Conservation (phyloP, 202 grass and related monocot genomes). For the Zoysia matrella region DNA sequence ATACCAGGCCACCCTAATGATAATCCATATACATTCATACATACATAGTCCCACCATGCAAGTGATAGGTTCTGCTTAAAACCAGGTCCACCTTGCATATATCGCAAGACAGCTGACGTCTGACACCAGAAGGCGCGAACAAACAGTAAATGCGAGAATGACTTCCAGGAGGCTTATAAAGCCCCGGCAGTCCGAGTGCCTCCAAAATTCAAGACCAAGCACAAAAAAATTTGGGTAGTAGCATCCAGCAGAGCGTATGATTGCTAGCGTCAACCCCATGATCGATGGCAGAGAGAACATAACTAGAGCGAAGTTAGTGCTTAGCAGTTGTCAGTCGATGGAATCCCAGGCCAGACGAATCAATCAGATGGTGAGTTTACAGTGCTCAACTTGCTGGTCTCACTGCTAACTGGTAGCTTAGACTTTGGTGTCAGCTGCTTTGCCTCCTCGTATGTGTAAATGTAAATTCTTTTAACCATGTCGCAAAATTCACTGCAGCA, state of each 20-base stretch:
- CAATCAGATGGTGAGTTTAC: conserved; percentile 45
- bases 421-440: conserved; percentile 65
- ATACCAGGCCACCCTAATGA: conserved; percentile 31
- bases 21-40: conserved; percentile 44
- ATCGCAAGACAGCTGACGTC: conserved; percentile 4
- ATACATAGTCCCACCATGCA: conserved; percentile 38
- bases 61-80: conserved; percentile 9
- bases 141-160: conserved; percentile 27
- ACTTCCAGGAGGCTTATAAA: conserved; percentile 33
- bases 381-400: conserved; percentile 34
- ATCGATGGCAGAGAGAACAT: conserved; percentile 29
- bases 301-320: conserved; percentile 29
- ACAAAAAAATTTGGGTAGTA: conserved; percentile 6
- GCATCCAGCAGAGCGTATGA: conserved; percentile 15
- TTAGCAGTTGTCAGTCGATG: conserved; percentile 34
- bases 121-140: conserved; percentile 2
- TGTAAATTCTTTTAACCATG: conserved; percentile 85
- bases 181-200: conserved; percentile 27
- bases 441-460: conserved; percentile 77
- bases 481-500: conserved; percentile 81
- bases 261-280: conserved; percentile 8
- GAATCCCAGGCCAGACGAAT: conserved; percentile 25
- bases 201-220: conserved; percentile 31
- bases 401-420: conserved; percentile 42
- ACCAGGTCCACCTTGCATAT: not conserved